phyloP scores from a whole-genome alignment of 805 yeast genomes.

The Lipomyces sp. region DNA sequence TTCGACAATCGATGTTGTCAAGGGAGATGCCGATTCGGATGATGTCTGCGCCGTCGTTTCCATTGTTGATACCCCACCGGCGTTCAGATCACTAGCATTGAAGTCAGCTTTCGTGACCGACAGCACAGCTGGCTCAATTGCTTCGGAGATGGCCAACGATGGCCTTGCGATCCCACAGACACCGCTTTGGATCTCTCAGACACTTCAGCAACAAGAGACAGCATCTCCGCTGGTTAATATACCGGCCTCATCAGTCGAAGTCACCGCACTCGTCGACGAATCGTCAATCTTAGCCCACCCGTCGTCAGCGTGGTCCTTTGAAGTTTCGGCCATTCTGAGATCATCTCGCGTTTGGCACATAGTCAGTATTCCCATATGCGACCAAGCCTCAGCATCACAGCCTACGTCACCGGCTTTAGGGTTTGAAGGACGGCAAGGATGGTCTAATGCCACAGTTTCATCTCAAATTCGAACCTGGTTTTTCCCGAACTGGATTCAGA shows the following conservation, averaged over 20 bases:
- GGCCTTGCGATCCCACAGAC: constrained; percentile 45
- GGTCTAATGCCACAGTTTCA: constrained; percentile 48
- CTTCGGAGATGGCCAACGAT: constrained; percentile 46
- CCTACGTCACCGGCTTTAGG: constrained; percentile 32
- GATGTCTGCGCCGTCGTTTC: constrained; percentile 47
- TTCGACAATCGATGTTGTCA: constrained; percentile 38
- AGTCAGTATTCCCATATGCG: constrained; percentile 34
- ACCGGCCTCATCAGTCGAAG: constrained; percentile 18
- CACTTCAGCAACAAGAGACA: constrained; percentile 26
- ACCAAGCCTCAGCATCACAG: constrained; percentile 39
- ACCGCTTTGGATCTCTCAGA: constrained; percentile 38
- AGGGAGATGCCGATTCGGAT: constrained; percentile 40
- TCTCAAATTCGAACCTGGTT: constrained; percentile 47
- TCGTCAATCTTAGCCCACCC: constrained; percentile 17
- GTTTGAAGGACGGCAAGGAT: constrained; percentile 40
- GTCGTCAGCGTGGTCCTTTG: constrained; percentile 29
- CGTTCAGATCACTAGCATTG: constrained; percentile 40
- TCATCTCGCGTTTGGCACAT: constrained; percentile 48
- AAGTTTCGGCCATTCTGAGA: constrained; percentile 39
- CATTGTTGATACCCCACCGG: constrained; percentile 45
- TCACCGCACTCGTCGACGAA: constrained; percentile 27
- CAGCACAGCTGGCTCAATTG: constrained; percentile 46
- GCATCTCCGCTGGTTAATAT: constrained; percentile 20
- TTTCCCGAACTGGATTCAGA: constrained; percentile 48
- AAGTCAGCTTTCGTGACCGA: constrained; percentile 45